Conservation (phyloP, 768 basidiomycete species). For the Russula earlei region DNA sequence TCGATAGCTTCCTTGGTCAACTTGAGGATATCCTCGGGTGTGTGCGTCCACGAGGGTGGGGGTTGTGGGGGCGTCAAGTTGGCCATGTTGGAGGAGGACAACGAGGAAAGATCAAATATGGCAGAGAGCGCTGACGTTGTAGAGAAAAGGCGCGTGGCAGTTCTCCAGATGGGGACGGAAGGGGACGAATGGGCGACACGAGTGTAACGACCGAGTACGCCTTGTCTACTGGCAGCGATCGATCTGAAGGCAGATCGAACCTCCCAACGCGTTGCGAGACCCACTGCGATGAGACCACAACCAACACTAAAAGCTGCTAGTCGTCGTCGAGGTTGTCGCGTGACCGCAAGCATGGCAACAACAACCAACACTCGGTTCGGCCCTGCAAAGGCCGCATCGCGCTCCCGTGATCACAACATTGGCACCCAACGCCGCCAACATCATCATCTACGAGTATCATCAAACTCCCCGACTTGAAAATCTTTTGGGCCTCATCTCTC, state of each 20-base stretch:
- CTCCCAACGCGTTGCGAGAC: slow-evolving; percentile 11
- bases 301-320: background rate
- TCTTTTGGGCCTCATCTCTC: background rate
- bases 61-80: slow-evolving; percentile 54
- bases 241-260: background rate
- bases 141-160: slow-evolving; percentile 4
- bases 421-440: too few relatives aligned
- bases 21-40: slow-evolving; percentile 39
- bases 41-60: slow-evolving; percentile 58
- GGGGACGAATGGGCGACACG: too few relatives aligned
- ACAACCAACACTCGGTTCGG: slow-evolving; percentile 59
- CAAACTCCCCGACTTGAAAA: background rate
- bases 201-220: background rate
- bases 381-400: too few relatives aligned
- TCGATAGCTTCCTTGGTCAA: slow-evolving; percentile 53
- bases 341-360: slow-evolving; percentile 3
- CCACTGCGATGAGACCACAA: slow-evolving; percentile 2
- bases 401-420: background rate
- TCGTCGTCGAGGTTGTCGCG: slow-evolving; percentile 9
- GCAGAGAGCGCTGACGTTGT: background rate
- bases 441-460: too few relatives aligned
- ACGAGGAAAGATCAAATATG: slow-evolving; percentile 4
- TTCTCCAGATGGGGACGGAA: background rate
- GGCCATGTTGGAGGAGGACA: slow-evolving; percentile 35
- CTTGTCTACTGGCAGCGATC: slow-evolving; percentile 1